A percentile compares a stretch with the other conserved stretches of the same genome.
phyloP scores from a whole-genome alignment of 2,329 filamentous ascomycete species.

The Cladosporium sp. region DNA sequence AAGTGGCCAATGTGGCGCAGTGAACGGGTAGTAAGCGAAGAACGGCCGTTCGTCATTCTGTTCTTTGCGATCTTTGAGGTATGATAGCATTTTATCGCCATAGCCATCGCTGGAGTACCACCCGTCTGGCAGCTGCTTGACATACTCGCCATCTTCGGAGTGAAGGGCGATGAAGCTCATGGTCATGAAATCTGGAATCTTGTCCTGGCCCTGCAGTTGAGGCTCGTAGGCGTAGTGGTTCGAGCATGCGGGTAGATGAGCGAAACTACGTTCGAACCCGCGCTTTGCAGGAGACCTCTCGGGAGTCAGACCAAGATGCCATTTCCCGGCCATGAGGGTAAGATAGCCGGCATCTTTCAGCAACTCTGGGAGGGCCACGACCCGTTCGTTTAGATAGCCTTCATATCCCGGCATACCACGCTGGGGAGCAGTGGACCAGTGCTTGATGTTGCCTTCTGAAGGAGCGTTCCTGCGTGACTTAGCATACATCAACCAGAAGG shows the following conservation, averaged over 20 bases:
- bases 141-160: constrained; percentile 37
- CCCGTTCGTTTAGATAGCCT: constrained; percentile 58
- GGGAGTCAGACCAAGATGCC: constrained; percentile 58
- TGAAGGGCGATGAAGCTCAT: constrained; percentile 40
- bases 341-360: constrained; percentile 56
- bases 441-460: constrained; percentile 40
- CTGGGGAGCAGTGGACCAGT: constrained; percentile 51
- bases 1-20: constrained; percentile 61
- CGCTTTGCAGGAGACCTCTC: constrained; percentile 53
- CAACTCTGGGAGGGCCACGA: constrained; percentile 56
- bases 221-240: constrained; percentile 56
- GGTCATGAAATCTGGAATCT: constrained; percentile 39
- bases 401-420: constrained; percentile 59
- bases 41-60: constrained; percentile 45
- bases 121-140: constrained; percentile 34
- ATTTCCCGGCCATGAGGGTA: constrained; percentile 60
- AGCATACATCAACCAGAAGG: not conserved
- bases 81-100: constrained; percentile 37
- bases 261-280: constrained; percentile 58
- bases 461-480: constrained; percentile 39
- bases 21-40: constrained; percentile 59
- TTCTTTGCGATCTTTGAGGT: constrained; percentile 33
- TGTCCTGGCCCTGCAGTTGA: constrained; percentile 33
- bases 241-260: constrained; percentile 57
- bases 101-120: constrained; percentile 40